These are phyloP conservation scores for Trametes sp. DNA, from an alignment of 1,284 basidiomycete species.

Conservation along the genomic window DNA sequence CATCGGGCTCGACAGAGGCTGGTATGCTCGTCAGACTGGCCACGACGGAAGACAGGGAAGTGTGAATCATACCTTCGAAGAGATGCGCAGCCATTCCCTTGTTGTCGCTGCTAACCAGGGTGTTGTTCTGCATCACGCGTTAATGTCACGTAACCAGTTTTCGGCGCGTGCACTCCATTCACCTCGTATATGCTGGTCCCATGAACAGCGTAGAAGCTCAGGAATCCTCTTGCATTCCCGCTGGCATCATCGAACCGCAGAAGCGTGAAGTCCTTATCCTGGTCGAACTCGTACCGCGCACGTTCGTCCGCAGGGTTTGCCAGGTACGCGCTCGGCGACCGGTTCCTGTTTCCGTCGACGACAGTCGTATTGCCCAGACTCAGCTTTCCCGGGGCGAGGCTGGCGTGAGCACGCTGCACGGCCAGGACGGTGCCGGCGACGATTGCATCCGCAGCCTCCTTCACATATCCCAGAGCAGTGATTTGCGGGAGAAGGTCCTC, in stretches of 20 bases:
- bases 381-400: conserved; percentile 64
- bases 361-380: conserved; percentile 74
- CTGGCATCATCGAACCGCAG: conserved; percentile 66
- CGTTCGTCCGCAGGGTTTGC: conserved; percentile 76
- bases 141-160: conserved; percentile 1
- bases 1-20: conserved; percentile 68
- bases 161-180: conserved; percentile 21
- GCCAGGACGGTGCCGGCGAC: conserved; percentile 74
- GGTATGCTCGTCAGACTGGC: conserved; percentile 4
- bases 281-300: conserved; percentile 69
- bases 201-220: conserved; percentile 84
- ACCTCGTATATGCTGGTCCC: conserved; percentile 82
- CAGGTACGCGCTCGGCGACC: conserved; percentile 76
- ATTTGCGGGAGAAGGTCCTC: conserved; percentile 81
- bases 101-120: conserved; percentile 78
- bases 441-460: conserved; percentile 73
- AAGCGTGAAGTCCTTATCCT: conserved; percentile 76
- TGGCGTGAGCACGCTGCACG: conserved; percentile 72
- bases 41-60: background rate
- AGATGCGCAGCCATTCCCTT: conserved; percentile 85
- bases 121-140: conserved; percentile 66
- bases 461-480: conserved; percentile 78
- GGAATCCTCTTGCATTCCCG: conserved; percentile 67
- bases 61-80: conserved; percentile 63
- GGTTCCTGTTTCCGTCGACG: conserved; percentile 75